Base-by-base conservation (phyloP, 202 grass and related monocot species). In the Hordeum pubiflorum region DNA sequence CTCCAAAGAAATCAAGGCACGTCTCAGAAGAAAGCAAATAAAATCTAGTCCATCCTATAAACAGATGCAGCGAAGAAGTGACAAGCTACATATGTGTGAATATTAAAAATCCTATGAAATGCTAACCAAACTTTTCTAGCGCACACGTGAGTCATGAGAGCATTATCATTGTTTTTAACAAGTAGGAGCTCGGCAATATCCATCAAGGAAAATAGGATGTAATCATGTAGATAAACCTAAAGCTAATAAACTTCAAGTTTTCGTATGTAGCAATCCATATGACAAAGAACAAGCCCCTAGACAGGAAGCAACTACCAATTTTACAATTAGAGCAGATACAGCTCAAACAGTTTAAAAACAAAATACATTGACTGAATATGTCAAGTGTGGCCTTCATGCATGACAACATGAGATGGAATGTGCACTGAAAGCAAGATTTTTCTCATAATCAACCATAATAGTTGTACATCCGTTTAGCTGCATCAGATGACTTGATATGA, bases 381-480 rank as follows among this genome's bases (percentile, higher is more conserved):
- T 54, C 59, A 69, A 14, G 15, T 24, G 21, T 56, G 32, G 23
- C 41, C 13, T 71, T 62, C 40, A 61, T 62, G 23, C 63, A 70
- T 76, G 26, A 75, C 13, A 72, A 63, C 63, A 67, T 83, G 31
- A 54, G 44, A 77, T 56, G 68, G 33, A 61, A 3, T 9, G n/a
- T 9, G n/a, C 73, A 75, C 73, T 46, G 36, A 58, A 83, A 14
- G 63, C n/a, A 87, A 48, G 63, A 72, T 27, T 58, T 77, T 64
- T 18, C 3, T 67, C 39, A 63, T 17, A 55, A 55, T 27, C 38
- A 88, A 75, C 52, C 55, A 69, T 23, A 75, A 75, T 33, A 55
- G 18, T 24, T 79, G 82, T 43, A 75, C 2, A 26, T 59, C 34
- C 5, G 20, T 52, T 79, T 62, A 79, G 34, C 26, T 60, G 18